Evolutionary conservation across 306 rosid genomes (phyloP), one percentile per base, ranked within the genome.

Genomic region (Delonix regia): DNA sequence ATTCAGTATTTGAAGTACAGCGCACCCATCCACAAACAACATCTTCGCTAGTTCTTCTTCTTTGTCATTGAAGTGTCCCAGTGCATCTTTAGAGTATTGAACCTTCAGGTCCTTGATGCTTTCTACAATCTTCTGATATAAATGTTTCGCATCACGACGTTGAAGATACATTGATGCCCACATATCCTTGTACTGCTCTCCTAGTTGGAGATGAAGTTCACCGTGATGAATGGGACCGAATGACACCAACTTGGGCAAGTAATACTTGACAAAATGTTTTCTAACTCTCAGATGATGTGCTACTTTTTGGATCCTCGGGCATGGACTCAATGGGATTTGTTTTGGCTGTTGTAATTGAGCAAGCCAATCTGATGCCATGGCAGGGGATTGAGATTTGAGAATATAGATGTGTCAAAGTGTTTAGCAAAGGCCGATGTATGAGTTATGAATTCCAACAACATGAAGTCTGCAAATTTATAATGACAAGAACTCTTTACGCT

Each of bases 21-120:
- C 22, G 38, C 84, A 81, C 3, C 81, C 81, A 30, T 78, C 82
- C 39, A 78, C 49, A 15, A 69, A 33, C 2, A 68, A 60, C 21
- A 53, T 53, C 27, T 5, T 27, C 13, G 28, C 8, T 12, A 53
- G 60, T 22, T 53, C 21, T 12, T 53, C 60, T 9, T 53, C n/a
- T n/a, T n/a, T n/a, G n/a, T n/a, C 28, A 7, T 51, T 4, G 60
- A 53, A 53, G 22, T 53, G 27, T 53, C 60, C 13, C 1, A 53
- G 12, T 0, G 60, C 60, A 19, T 80, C 21, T 0, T 44, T 3
- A 22, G 27, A 64, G 25, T 56, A 74, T 7, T 45, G 22, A 0
- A 57, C 24, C 57, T 11, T 73, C 3, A 82, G 33, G 6, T 39
- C 6, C 15, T 12, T 0, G 27, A 73, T 72, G 0, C 48, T 55